Evolutionary conservation across 192 early-diverging fungal species (phyloP).

Genomic region (Backusella liffmaniae): DNA sequence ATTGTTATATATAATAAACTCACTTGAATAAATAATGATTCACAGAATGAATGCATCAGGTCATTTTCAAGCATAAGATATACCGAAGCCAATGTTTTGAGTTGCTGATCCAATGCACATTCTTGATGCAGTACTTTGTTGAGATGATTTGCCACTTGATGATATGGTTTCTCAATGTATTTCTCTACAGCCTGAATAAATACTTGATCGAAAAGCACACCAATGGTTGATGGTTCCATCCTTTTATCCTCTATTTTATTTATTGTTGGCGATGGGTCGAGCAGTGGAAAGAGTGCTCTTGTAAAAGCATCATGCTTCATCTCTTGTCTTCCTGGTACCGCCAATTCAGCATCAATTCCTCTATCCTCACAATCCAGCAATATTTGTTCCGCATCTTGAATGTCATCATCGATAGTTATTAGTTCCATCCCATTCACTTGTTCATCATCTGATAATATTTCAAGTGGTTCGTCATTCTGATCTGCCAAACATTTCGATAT

Average conservation of each 20-base stretch:
- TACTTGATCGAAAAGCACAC: neutral
- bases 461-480: neutral
- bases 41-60: slow-evolving; percentile 38
- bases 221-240: neutral
- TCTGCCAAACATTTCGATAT: neutral
- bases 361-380: neutral
- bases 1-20: neutral
- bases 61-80: slow-evolving; percentile 42
- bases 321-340: neutral
- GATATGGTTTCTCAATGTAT: slow-evolving; percentile 35
- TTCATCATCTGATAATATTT: neutral
- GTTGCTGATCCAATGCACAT: slow-evolving; percentile 25
- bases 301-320: neutral
- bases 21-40: slow-evolving; percentile 33
- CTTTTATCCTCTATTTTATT: neutral
- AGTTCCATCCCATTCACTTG: neutral
- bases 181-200: slow-evolving; percentile 15
- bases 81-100: slow-evolving; percentile 29
- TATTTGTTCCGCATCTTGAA: neutral
- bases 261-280: neutral
- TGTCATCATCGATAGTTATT: neutral
- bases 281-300: neutral
- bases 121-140: slow-evolving; percentile 23
- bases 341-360: neutral
- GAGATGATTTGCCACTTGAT: slow-evolving; percentile 20